These are phyloP conservation scores for Cladosporium halotolerans DNA, from an alignment of 2,329 filamentous ascomycete genomes.

Conservation along the genomic window DNA sequence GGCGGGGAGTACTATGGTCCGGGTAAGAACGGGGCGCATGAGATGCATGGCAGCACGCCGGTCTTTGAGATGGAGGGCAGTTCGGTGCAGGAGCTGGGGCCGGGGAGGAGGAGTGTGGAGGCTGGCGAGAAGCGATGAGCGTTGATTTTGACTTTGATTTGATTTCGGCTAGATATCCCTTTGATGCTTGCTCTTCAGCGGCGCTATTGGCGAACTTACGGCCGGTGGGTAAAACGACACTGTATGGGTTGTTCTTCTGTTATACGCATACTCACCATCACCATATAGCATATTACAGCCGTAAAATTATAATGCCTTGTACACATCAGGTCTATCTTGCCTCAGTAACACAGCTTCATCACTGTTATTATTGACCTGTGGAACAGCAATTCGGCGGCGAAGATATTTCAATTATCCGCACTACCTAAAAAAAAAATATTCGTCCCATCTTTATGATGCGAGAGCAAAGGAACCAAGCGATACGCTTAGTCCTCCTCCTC, in stretches of 20 bases:
- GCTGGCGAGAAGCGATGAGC: slow-evolving; percentile 12
- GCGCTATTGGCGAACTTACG: too few species aligned
- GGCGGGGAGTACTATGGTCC: slow-evolving; percentile 18
- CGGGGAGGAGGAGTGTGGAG: slow-evolving; percentile 11
- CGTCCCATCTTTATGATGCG: slow-evolving; percentile 9
- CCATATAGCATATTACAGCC: too few species aligned
- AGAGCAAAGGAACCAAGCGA: slow-evolving; percentile 6
- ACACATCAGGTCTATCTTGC: too few species aligned
- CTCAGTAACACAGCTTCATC: too few species aligned
- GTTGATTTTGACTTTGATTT: neutral
- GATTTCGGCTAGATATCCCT: neutral
- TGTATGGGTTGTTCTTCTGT: too few species aligned
- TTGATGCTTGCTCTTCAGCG: too few species aligned
- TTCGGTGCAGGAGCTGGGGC: slow-evolving; percentile 18
- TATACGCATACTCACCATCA: too few species aligned
- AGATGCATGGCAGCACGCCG: slow-evolving; percentile 20
- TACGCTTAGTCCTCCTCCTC: slow-evolving; percentile 91
- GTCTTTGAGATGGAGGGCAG: slow-evolving; percentile 27
- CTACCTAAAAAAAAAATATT: slow-evolving; percentile 4
- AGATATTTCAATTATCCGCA: slow-evolving; percentile 10
- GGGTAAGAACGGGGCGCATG: slow-evolving; percentile 16
- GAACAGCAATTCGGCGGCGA: neutral
- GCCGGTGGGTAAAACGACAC: too few species aligned
- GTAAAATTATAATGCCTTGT: too few species aligned
- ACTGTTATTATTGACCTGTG: neutral